Evolutionary conservation across 2,329 filamentous ascomycete species (phyloP).

Genomic region (Diaporthe sp.): DNA sequence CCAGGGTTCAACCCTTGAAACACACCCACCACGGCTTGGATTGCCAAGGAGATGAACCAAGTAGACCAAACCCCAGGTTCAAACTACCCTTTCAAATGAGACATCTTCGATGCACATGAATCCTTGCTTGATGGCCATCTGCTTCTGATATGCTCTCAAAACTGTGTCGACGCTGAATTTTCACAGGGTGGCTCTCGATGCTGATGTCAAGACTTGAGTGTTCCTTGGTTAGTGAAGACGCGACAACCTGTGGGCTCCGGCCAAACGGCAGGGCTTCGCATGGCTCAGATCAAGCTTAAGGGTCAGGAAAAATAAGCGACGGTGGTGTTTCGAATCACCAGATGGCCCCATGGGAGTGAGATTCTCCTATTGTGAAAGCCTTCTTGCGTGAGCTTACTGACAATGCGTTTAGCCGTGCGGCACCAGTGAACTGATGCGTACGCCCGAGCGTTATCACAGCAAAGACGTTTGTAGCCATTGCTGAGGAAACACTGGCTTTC

Average conservation of each 20-base stretch:
- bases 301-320: not conserved
- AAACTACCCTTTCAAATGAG: not conserved
- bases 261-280: not conserved
- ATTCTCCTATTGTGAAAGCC: not conserved
- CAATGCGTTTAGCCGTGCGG: not conserved
- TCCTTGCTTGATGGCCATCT: not conserved
- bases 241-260: not conserved
- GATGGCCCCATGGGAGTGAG: too few species aligned
- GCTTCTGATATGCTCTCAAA: not conserved
- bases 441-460: too few species aligned
- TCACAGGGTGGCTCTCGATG: not conserved
- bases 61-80: not conserved
- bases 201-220: not conserved
- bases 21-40: not conserved
- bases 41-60: not conserved
- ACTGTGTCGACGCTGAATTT: fast-evolving
- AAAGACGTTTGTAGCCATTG: too few species aligned
- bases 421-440: too few species aligned
- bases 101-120: not conserved
- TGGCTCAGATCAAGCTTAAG: not conserved
- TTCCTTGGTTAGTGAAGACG: not conserved
- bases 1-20: conserved; percentile 8
- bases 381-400: not conserved
- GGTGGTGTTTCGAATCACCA: too few species aligned
- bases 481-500: conserved; percentile 38